Evolutionary conservation across 2,329 filamentous ascomycete species (phyloP).

Genomic region (Aspergillus candidus): DNA sequence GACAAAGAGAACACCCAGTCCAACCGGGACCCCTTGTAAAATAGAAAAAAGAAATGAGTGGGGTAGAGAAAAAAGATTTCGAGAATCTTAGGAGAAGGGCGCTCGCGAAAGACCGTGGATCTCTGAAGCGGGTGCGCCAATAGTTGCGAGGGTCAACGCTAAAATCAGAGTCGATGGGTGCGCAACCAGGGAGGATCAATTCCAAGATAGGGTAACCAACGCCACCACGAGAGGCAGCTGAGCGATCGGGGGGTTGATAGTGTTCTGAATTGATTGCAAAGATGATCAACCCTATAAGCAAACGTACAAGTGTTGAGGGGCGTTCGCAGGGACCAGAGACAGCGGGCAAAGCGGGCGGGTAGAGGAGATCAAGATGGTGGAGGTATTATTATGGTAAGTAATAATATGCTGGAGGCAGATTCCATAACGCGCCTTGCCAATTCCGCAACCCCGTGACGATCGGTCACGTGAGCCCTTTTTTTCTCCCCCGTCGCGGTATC

Average conservation of each 20-base stretch:
- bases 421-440: constrained; percentile 26
- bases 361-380: too few species aligned
- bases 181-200: constrained; percentile 22
- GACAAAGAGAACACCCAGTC: too few species aligned
- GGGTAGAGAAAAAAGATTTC: constrained; percentile 1
- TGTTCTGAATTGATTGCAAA: constrained; percentile 4
- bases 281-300: not conserved
- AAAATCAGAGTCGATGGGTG: constrained; percentile 15
- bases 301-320: too few species aligned
- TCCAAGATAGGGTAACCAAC: constrained; percentile 13
- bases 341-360: constrained; percentile 1
- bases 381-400: constrained; percentile 5
- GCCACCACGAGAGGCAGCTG: constrained; percentile 7
- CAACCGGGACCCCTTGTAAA: not conserved
- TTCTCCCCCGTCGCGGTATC: constrained; percentile 16
- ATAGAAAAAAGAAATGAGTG: not conserved
- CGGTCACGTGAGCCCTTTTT: constrained; percentile 27
- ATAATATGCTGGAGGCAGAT: constrained; percentile 12
- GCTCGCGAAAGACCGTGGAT: constrained; percentile 18
- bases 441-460: constrained; percentile 28
- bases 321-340: not conserved
- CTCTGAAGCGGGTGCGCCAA: constrained; percentile 25
- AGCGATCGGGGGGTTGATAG: too few species aligned
- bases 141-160: constrained; percentile 18
- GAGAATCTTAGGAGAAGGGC: constrained; percentile 7